Percentiles rank a stretch among this genome's conserved stretches.
These are phyloP conservation scores for Didymella lethalis DNA, from an alignment of 2,329 filamentous ascomycete species.

Conservation along the genomic window DNA sequence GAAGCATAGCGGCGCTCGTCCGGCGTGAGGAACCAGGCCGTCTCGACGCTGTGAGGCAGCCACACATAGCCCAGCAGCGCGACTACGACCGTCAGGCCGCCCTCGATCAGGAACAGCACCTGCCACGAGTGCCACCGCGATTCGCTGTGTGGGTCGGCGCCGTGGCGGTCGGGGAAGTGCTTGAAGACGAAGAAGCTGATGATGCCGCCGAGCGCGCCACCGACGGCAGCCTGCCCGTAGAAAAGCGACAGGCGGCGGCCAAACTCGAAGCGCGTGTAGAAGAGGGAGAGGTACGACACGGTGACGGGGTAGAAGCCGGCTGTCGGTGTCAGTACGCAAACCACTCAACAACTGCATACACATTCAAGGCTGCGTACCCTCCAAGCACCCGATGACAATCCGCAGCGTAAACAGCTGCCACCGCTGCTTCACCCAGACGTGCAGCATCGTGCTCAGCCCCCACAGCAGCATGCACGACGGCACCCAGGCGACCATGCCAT, in stretches of 20 bases:
- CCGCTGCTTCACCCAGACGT: slow-evolving; percentile 56
- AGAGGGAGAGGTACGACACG: slow-evolving; percentile 65
- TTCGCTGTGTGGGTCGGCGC: slow-evolving; percentile 13
- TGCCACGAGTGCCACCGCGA: slow-evolving; percentile 59
- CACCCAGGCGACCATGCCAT: slow-evolving; percentile 64
- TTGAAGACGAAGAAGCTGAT: slow-evolving; percentile 61
- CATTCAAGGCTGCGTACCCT: slow-evolving; percentile 42
- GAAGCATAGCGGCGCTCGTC: slow-evolving; percentile 58
- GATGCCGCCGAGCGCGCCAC: slow-evolving; percentile 64
- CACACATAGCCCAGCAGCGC: slow-evolving; percentile 59
- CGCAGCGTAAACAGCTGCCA: slow-evolving; percentile 59
- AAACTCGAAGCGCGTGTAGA: slow-evolving; percentile 67
- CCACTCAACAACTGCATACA: too few relatives aligned
- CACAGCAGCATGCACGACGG: slow-evolving; percentile 64
- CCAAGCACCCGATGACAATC: slow-evolving; percentile 57
- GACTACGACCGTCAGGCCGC: slow-evolving; percentile 55
- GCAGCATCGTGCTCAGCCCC: slow-evolving; percentile 59
- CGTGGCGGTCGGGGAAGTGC: slow-evolving; percentile 43
- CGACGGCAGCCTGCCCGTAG: slow-evolving; percentile 65
- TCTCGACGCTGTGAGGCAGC: slow-evolving; percentile 59
- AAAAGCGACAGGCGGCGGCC: slow-evolving; percentile 63
- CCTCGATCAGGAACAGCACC: slow-evolving; percentile 60
- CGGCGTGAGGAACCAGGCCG: slow-evolving; percentile 60
- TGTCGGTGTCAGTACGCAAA: slow-evolving; percentile 18
- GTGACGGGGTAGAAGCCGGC: slow-evolving; percentile 68